Evolutionary conservation across 306 rosid species (phyloP).

Genomic region (Crataegus laevigata): DNA sequence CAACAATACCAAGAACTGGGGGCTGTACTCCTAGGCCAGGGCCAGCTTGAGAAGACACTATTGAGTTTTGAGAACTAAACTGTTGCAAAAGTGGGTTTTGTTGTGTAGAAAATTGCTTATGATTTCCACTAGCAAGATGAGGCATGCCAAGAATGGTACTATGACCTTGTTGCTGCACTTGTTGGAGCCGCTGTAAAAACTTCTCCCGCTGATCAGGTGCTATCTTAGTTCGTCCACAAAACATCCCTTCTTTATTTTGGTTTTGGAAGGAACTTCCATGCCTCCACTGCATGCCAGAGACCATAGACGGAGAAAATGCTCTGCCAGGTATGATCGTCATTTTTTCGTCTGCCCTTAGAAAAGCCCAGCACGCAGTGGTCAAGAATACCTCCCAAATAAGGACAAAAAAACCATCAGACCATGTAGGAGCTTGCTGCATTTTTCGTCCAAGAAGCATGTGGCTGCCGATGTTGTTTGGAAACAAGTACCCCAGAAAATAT

Average conservation of each 20-base stretch:
- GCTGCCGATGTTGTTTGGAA: no score
- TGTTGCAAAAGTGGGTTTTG: constrained; percentile 85
- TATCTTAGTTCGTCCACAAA: constrained; percentile 91
- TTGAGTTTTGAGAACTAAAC: constrained; percentile 64
- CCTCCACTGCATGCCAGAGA: constrained; percentile 94
- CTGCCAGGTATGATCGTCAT: constrained; percentile 62
- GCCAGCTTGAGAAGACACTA: constrained; percentile 71
- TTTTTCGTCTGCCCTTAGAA: no score
- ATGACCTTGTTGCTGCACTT: constrained; percentile 93
- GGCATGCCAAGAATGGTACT: constrained; percentile 72
- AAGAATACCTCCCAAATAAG: no score
- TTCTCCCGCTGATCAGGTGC: constrained; percentile 97
- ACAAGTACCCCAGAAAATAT: no score
- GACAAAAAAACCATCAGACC: no score
- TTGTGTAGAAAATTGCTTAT: constrained; percentile 72
- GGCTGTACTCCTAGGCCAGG: constrained; percentile 74
- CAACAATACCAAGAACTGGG: constrained; percentile 51
- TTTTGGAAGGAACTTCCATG: constrained; percentile 83
- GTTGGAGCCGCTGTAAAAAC: constrained; percentile 84
- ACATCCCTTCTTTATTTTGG: constrained; percentile 70
- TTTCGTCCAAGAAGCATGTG: no score
- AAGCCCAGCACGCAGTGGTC: no score
- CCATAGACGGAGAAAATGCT: constrained; percentile 72
- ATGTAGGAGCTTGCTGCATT: no score
- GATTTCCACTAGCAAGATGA: constrained; percentile 66